Conservation (phyloP, 2,329 filamentous ascomycete species). For the Colletotrichum cordylinicola region DNA sequence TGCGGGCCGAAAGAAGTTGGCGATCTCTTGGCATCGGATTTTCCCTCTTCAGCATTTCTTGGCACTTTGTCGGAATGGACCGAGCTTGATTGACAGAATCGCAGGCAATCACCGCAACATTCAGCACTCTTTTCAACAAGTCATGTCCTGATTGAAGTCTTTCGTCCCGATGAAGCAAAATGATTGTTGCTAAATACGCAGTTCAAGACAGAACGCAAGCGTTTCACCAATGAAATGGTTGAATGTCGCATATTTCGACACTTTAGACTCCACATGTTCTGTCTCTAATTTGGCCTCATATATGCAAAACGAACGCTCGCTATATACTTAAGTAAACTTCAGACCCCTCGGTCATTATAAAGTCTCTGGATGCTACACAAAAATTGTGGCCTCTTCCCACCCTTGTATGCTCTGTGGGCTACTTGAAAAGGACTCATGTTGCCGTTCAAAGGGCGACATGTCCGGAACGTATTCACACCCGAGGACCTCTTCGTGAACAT, state of each 20-base stretch:
- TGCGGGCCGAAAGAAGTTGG: not conserved
- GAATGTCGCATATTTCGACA: not conserved
- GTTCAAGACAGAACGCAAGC: not conserved
- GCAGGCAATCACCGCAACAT: not conserved
- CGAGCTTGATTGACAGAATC: not conserved
- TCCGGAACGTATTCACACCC: not conserved
- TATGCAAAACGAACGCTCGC: not conserved
- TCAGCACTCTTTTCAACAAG: not conserved
- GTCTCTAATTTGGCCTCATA: not conserved
- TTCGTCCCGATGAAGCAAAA: no score
- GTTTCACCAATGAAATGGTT: not conserved
- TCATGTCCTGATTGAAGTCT: accelerated
- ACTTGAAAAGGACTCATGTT: not conserved
- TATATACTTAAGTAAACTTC: accelerated
- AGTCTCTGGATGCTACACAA: not conserved
- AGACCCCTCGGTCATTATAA: not conserved
- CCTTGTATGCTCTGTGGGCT: not conserved
- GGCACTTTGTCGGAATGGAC: not conserved
- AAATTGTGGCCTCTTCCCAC: not conserved
- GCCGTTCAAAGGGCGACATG: not conserved
- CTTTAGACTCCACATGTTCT: not conserved
- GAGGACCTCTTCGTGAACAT: not conserved
- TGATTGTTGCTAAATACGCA: no score
- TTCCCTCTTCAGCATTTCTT: not conserved
- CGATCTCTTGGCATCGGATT: not conserved